These are phyloP conservation scores for Eudorina sp. DNA, from an alignment of 139 green algal genomes.

Conservation along the genomic window DNA sequence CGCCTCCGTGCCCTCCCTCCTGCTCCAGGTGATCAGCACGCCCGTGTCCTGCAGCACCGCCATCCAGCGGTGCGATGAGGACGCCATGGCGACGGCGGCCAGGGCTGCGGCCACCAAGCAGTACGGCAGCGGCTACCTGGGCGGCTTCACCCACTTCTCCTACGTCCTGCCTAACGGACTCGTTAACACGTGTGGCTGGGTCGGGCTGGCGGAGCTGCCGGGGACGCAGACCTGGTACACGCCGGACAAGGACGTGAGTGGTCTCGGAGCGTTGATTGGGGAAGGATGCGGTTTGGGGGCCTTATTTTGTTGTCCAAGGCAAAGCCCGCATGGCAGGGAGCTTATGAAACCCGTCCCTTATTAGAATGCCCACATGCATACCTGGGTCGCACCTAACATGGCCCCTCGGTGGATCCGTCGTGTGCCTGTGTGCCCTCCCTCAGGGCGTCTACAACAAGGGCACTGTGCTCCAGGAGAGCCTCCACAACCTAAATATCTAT, in stretches of 20 bases:
- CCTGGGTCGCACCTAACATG: too few relatives aligned
- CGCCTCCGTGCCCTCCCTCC: too few relatives aligned
- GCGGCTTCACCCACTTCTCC: neutral
- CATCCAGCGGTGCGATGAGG: neutral
- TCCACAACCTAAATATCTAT: constrained; percentile 36
- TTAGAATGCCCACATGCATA: too few relatives aligned
- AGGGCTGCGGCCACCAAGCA: neutral
- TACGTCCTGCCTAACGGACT: neutral
- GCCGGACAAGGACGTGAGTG: neutral
- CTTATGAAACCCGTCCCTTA: too few relatives aligned
- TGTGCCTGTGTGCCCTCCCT: too few relatives aligned
- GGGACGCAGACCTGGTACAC: constrained; percentile 28
- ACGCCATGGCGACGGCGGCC: neutral
- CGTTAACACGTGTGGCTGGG: neutral
- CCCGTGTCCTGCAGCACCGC: neutral
- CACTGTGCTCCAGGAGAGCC: constrained; percentile 16
- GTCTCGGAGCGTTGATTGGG: too few relatives aligned
- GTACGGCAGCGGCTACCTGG: neutral
- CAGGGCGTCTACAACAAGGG: constrained; percentile 30
- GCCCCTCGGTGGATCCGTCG: too few relatives aligned
- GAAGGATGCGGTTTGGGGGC: too few relatives aligned
- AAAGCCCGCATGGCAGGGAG: too few relatives aligned
- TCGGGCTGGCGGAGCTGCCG: constrained; percentile 15
- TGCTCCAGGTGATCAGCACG: neutral
- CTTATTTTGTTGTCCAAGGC: too few relatives aligned